phyloP scores from a whole-genome alignment of 768 basidiomycete species.

The Auriscalpium microsporum region DNA sequence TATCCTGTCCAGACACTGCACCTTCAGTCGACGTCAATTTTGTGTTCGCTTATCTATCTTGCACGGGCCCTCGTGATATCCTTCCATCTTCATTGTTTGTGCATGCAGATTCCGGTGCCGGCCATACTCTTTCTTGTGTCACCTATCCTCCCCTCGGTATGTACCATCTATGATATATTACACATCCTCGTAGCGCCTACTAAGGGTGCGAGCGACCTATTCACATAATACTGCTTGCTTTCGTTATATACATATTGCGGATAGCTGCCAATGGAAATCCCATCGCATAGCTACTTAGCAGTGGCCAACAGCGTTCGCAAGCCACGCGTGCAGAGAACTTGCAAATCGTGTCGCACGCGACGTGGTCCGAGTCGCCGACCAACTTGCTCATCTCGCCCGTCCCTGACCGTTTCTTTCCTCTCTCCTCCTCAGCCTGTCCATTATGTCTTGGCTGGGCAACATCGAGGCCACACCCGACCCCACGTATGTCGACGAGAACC shows the following conservation, averaged over 20 bases:
- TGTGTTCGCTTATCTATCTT: constrained; percentile 11
- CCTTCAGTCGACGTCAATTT: constrained; percentile 2
- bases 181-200: constrained; percentile 1
- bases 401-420: background rate
- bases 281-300: background rate
- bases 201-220: constrained; percentile 1
- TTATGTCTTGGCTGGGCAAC: constrained; percentile 64
- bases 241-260: background rate
- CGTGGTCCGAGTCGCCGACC: no score
- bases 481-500: constrained; percentile 29
- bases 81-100: constrained; percentile 8
- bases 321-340: background rate
- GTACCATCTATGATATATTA: constrained; percentile 2
- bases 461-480: constrained; percentile 25
- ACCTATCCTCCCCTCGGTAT: background rate
- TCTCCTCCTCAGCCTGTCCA: background rate
- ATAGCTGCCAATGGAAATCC: background rate
- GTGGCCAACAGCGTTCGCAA: background rate
- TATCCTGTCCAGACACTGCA: background rate
- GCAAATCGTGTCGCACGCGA: background rate
- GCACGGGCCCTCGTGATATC: constrained; percentile 11
- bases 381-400: no score
- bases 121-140: background rate
- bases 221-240: background rate
- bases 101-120: constrained; percentile 6